Evolutionary conservation across 1,139 yeast genomes (phyloP).

Genomic region (Pichia sp.): DNA sequence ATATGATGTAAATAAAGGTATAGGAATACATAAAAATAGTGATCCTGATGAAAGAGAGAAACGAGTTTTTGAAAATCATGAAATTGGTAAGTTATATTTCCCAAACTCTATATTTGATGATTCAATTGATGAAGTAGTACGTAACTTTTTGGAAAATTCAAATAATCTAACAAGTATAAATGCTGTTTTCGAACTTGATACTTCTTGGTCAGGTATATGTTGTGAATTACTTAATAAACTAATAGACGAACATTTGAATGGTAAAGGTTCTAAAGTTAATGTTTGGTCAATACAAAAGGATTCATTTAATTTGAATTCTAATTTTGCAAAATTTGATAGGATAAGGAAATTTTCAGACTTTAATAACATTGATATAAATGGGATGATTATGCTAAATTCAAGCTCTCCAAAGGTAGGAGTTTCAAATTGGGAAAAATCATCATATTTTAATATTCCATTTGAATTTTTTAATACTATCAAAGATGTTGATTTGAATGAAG

Average conservation of each 20-base stretch:
- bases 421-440: constrained; percentile 40
- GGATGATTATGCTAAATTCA: constrained; percentile 6
- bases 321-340: constrained; percentile 8
- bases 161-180: constrained; percentile 71
- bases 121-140: constrained; percentile 51
- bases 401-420: neutral
- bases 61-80: constrained; percentile 34
- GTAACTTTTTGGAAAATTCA: constrained; percentile 67
- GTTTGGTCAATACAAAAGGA: constrained; percentile 45
- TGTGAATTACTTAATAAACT: constrained; percentile 37
- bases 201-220: constrained; percentile 83
- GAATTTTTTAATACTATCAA: constrained; percentile 26
- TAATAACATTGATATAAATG: constrained; percentile 1
- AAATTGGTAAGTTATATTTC: constrained; percentile 47
- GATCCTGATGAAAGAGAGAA: constrained; percentile 20
- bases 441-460: constrained; percentile 28
- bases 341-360: constrained; percentile 6
- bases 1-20: constrained; percentile 31
- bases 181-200: constrained; percentile 59
- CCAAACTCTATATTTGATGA: constrained; percentile 30
- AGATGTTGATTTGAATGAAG: constrained; percentile 2
- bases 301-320: neutral
- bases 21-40: constrained; percentile 35
- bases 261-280: constrained; percentile 33
- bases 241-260: constrained; percentile 16